These are phyloP conservation scores for Irpex sp. DNA, from an alignment of 1,284 basidiomycete genomes.

Conservation along the genomic window DNA sequence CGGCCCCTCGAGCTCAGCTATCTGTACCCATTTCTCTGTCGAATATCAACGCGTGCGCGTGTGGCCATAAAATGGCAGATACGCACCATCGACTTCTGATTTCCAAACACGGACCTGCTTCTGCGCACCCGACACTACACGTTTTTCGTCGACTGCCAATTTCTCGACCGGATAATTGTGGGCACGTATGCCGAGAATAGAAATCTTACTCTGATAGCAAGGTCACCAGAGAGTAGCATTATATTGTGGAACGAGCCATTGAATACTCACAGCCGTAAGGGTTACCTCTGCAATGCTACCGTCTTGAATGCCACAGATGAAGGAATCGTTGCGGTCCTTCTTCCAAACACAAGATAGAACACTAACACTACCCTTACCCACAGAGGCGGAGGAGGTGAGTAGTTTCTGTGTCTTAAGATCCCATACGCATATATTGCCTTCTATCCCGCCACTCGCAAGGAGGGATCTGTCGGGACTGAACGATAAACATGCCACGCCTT, in stretches of 20 bases:
- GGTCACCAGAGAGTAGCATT: not conserved
- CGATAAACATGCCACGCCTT: not conserved
- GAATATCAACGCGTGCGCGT: not conserved
- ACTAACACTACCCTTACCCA: not conserved
- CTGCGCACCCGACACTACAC: not conserved
- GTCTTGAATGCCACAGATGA: not conserved
- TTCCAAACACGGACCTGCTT: not conserved
- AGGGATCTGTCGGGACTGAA: not conserved
- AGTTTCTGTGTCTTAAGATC: not conserved
- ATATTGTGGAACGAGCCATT: not conserved
- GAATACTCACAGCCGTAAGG: not conserved
- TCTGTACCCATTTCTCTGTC: not conserved
- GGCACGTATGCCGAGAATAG: not conserved
- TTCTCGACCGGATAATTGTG: not conserved
- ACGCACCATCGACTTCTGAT: not conserved
- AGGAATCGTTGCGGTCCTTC: no score
- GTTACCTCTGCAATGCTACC: not conserved
- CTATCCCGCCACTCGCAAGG: not conserved
- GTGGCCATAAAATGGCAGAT: no score
- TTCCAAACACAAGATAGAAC: not conserved
- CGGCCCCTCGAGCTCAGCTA: not conserved
- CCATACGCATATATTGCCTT: not conserved
- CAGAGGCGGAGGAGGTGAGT: not conserved
- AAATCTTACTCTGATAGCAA: not conserved
- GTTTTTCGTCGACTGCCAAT: not conserved